Evolutionary conservation across 345 rosid genomes (phyloP).

Genomic region (Corchorus olitorius): DNA sequence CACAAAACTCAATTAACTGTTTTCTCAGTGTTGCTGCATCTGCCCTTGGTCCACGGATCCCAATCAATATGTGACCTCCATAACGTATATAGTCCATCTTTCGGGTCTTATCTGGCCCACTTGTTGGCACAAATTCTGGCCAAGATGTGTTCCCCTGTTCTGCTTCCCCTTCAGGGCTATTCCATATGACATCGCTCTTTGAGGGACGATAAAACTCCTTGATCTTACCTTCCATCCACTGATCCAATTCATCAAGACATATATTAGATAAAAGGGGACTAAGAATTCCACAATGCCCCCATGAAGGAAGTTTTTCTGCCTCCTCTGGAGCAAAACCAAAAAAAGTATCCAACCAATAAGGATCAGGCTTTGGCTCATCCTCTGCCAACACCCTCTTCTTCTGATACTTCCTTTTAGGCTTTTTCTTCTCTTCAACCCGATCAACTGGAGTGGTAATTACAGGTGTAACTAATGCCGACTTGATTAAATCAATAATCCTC

Average conservation of each 20-base stretch:
- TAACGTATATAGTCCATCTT: conserved; percentile 85
- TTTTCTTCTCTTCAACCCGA: conserved; percentile 68
- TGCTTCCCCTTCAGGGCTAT: conserved; percentile 84
- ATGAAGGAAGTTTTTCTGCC: conserved; percentile 81
- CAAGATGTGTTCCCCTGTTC: conserved; percentile 97
- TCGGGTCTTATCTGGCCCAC: conserved; percentile 95
- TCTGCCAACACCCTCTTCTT: conserved; percentile 93
- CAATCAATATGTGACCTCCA: conserved; percentile 93
- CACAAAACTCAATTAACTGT: conserved; percentile 90
- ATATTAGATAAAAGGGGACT: conserved; percentile 88
- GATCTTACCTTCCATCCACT: conserved; percentile 82
- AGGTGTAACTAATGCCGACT: conserved; percentile 76
- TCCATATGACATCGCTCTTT: conserved; percentile 92
- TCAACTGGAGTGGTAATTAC: conserved; percentile 63
- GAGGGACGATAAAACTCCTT: conserved; percentile 91
- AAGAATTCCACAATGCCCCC: conserved; percentile 97
- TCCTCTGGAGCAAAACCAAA: conserved; percentile 98
- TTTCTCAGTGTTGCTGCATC: conserved; percentile 94
- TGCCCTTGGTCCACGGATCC: conserved; percentile 90
- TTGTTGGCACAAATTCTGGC: conserved; percentile 99
- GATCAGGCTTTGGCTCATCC: conserved; percentile 98
- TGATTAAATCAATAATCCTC: conserved; percentile 87
- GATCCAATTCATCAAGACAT: conserved; percentile 90
- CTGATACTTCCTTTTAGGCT: conserved; percentile 84
- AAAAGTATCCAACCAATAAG: conserved; percentile 95